Evolutionary conservation across 1,139 yeast genomes (phyloP), one percentile per base, ranked within the genome.

Genomic region (Diutina catenulata): DNA sequence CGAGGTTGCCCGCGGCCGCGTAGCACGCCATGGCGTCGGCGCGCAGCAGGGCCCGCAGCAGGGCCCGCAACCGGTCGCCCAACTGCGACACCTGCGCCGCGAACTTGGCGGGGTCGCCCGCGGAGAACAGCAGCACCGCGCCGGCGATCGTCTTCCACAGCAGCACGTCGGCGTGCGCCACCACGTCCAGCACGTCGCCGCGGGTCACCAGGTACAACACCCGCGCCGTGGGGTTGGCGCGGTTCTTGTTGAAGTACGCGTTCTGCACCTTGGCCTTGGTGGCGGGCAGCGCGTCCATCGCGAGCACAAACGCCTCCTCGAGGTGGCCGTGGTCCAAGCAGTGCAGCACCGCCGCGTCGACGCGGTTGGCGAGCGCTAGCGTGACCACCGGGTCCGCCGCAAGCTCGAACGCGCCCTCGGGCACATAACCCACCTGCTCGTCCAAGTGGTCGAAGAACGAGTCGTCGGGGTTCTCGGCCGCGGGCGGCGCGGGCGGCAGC

Each of bases 71-170:
- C 38, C 71, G 74, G 53, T 83, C 88, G 52, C 97, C 98, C 42
- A 93, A 68, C 45, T 67, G 69, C 31, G 76, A 61, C 48, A 83
- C 70, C 45, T 79, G 70, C 7, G 59, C 49, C 47, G 73, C 71
- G 55, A 74, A 80, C 15, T 61, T 60, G 3, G 59, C 53, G 22
- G 61, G 67, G 43, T 69, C 70, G 2, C 58, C 48, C 38, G 76
- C 59, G 35, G 39, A 41, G 50, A 74, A 80, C 5, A 83, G 70
- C 39, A 76, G 59, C 41, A 88, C 70, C 21, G 87, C 70, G 28
- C 71, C 65, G n/a, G 91, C 83, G 47, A 83, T 76, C 39, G 79
- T 80, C 50, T 75, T 80, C 98, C 98, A 93, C 47, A 83, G 77
- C 5, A 68, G 51, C 35, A 87, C 77, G 50, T 82, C 80, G 20